Conservation (phyloP, 2,329 filamentous ascomycete genomes). For the Alternaria triticina region DNA sequence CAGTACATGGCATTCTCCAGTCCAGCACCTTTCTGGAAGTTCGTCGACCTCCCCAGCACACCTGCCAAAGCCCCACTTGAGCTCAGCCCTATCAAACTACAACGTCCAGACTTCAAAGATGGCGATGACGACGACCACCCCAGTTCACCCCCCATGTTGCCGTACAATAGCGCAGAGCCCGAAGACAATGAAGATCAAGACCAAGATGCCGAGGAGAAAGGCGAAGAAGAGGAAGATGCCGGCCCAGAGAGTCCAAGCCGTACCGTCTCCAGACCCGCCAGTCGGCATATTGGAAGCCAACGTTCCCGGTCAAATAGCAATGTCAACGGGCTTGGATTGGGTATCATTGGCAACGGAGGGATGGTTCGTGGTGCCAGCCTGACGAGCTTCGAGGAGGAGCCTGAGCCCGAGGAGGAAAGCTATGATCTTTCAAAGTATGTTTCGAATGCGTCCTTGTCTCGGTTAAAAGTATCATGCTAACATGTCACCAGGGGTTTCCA, state of each 20-base stretch:
- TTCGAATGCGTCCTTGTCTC: background rate
- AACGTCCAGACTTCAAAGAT: constrained; percentile 40
- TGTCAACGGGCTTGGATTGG: constrained; percentile 31
- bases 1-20: constrained; percentile 87
- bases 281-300: constrained; percentile 35
- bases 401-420: constrained; percentile 53
- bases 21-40: constrained; percentile 88
- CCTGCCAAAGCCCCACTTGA: constrained; percentile 59
- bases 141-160: constrained; percentile 43
- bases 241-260: constrained; percentile 44
- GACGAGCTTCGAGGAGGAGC: constrained; percentile 47
- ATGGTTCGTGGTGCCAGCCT: constrained; percentile 47
- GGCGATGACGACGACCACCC: constrained; percentile 41
- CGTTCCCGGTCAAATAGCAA: constrained; percentile 42
- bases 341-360: constrained; percentile 31
- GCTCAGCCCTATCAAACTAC: constrained; percentile 46
- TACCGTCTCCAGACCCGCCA: constrained; percentile 44
- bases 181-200: constrained; percentile 43
- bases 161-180: constrained; percentile 30
- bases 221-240: constrained; percentile 43
- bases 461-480: constrained; percentile 15
- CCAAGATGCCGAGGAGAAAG: constrained; percentile 40
- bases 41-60: constrained; percentile 76
- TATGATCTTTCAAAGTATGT: constrained; percentile 59
- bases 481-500: constrained; percentile 53